phyloP scores from a whole-genome alignment of 2,329 filamentous ascomycete genomes.

The Periglandula ipomoeae region DNA sequence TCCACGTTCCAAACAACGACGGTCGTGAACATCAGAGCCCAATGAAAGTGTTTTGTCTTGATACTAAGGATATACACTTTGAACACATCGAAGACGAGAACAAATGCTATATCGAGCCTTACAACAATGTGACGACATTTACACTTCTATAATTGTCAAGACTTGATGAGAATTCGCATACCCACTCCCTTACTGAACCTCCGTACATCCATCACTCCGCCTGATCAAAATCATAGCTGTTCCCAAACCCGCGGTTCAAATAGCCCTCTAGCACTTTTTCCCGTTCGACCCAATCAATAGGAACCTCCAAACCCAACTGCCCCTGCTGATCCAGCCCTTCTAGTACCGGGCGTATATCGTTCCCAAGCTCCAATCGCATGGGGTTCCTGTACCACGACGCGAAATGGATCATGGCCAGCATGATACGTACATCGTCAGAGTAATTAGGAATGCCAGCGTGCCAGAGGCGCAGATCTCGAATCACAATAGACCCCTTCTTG shows the following conservation, averaged over 20 bases:
- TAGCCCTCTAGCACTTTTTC: constrained; percentile 36
- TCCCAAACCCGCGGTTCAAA: constrained; percentile 48
- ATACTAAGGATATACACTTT: too few relatives aligned
- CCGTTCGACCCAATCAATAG: constrained; percentile 37
- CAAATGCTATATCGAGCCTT: too few relatives aligned
- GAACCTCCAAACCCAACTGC: constrained; percentile 34
- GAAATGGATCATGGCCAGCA: constrained; percentile 54
- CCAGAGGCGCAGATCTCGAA: constrained; percentile 54
- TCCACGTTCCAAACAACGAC: too few relatives aligned
- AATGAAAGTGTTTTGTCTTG: too few relatives aligned
- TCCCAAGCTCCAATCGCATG: constrained; percentile 45
- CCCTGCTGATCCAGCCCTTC: constrained; percentile 30
- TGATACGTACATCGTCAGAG: constrained; percentile 39
- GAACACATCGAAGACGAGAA: too few relatives aligned
- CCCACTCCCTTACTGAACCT: too few relatives aligned
- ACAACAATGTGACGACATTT: too few relatives aligned
- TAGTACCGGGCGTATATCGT: constrained; percentile 38
- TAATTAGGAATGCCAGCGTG: constrained; percentile 55
- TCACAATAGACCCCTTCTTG: constrained; percentile 44
- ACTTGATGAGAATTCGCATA: too few relatives aligned
- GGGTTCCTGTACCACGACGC: constrained; percentile 47
- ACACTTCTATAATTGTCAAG: too few relatives aligned
- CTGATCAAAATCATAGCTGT: constrained; percentile 54
- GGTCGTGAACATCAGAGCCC: too few relatives aligned
- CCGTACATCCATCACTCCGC: constrained; percentile 9